These are phyloP conservation scores for Neurospora discreta DNA, from an alignment of 495 filamentous ascomycete genomes.

Conservation along the genomic window DNA sequence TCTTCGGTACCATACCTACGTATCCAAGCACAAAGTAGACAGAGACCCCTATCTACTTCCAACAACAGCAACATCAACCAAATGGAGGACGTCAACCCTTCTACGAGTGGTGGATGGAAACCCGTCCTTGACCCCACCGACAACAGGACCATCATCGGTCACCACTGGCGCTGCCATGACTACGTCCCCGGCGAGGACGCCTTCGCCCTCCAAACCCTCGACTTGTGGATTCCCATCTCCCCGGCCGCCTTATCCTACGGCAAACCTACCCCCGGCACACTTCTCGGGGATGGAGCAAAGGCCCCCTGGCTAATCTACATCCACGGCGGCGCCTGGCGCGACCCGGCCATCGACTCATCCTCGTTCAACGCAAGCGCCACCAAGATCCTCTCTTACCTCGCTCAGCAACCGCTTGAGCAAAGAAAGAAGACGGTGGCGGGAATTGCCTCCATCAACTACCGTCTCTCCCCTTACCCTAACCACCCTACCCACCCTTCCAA, in stretches of 20 bases:
- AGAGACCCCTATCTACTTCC: not conserved
- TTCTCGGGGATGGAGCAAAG: not conserved
- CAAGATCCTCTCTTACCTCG: constrained; percentile 3
- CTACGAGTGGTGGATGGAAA: not conserved
- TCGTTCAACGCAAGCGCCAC: constrained; percentile 24
- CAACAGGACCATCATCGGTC: constrained; percentile 7
- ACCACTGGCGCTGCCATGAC: constrained; percentile 10
- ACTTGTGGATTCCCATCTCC: constrained; percentile 11
- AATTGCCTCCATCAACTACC: constrained; percentile 68
- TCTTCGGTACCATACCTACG: not conserved
- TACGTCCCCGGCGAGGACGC: not conserved
- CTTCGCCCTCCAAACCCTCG: constrained; percentile 14
- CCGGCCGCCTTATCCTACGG: not conserved
- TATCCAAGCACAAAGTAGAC: not conserved
- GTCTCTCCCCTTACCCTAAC: constrained; percentile 60
- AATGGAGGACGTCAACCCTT: not conserved
- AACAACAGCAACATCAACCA: not conserved
- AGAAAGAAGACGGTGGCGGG: constrained; percentile 33
- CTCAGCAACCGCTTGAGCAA: too few relatives aligned
- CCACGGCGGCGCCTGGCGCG: constrained; percentile 85
- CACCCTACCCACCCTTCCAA: constrained; percentile 39
- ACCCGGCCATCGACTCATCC: constrained; percentile 48
- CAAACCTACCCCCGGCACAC: not conserved
- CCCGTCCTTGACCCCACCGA: not conserved
- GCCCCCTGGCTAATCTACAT: constrained; percentile 47